These are phyloP conservation scores for Solanum hybrid DNA, from an alignment of 305 asterid species.

Conservation along the genomic window DNA sequence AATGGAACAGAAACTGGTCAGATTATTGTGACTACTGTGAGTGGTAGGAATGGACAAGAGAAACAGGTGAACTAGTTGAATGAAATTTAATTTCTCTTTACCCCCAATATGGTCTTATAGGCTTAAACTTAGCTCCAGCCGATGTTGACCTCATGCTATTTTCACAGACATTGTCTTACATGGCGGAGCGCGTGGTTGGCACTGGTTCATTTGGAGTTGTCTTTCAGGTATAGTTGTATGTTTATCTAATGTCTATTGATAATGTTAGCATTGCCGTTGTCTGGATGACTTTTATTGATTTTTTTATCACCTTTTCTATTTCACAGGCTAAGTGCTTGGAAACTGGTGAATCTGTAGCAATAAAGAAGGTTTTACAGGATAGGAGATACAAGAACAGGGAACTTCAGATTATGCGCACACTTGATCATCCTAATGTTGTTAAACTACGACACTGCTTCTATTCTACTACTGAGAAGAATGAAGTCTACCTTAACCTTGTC, in stretches of 20 bases:
- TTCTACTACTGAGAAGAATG: constrained; percentile 84
- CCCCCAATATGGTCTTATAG: not conserved
- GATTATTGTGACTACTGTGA: constrained; percentile 70
- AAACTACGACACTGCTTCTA: constrained; percentile 74
- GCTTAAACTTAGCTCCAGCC: not conserved
- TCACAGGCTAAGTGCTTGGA: constrained; percentile 82
- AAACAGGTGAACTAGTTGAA: constrained; percentile 48
- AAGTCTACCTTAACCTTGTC: constrained; percentile 87
- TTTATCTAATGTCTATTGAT: not conserved
- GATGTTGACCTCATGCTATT: constrained; percentile 4
- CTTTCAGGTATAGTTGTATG: constrained; percentile 51
- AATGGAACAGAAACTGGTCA: constrained; percentile 83
- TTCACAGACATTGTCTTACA: constrained; percentile 75
- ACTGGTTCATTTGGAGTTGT: constrained; percentile 96
- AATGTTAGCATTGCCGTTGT: not conserved
- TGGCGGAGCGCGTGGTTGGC: constrained; percentile 95
- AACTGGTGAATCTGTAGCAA: constrained; percentile 79
- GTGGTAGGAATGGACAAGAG: constrained; percentile 66
- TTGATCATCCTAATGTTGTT: constrained; percentile 75
- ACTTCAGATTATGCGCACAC: constrained; percentile 71
- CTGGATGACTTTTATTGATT: not conserved
- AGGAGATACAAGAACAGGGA: constrained; percentile 93
- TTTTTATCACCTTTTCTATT: not conserved
- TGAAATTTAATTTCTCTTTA: not conserved
- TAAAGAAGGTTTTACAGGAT: constrained; percentile 93